Conservation (phyloP, 192 early-diverging fungal genomes). For the Mortierella antarctica region DNA sequence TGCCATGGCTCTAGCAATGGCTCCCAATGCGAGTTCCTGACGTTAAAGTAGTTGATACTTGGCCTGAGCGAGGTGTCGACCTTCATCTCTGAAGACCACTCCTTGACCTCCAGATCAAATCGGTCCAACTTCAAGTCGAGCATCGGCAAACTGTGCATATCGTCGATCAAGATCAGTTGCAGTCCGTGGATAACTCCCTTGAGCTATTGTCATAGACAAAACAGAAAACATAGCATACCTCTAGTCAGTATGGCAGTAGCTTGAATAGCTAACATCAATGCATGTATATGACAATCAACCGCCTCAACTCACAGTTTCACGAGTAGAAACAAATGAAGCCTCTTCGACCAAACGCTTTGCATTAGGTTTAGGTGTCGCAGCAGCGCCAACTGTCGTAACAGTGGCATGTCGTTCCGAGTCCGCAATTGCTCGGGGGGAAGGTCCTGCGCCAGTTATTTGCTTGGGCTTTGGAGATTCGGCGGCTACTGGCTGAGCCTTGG, state of each 20-base stretch:
- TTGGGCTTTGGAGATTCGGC: slow-evolving; percentile 14
- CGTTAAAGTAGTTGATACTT: slow-evolving; percentile 94
- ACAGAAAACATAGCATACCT: not conserved
- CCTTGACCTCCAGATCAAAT: slow-evolving; percentile 79
- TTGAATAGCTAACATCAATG: not conserved
- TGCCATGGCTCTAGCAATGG: slow-evolving; percentile 94
- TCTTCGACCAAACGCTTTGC: slow-evolving; percentile 34
- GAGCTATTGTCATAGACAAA: slow-evolving; percentile 47
- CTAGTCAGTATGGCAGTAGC: not conserved
- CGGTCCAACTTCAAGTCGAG: slow-evolving; percentile 86
- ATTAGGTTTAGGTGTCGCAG: slow-evolving; percentile 6
- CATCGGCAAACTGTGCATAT: slow-evolving; percentile 94
- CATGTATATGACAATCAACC: not conserved
- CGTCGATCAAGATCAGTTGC: slow-evolving; percentile 89
- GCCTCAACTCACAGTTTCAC: slow-evolving; percentile 61
- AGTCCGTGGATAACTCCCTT: slow-evolving; percentile 74
- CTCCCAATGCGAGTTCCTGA: slow-evolving; percentile 99
- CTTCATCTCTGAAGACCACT: slow-evolving; percentile 83
- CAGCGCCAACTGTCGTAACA: slow-evolving; percentile 3
- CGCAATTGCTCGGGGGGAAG: slow-evolving; percentile 19
- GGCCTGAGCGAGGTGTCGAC: slow-evolving; percentile 77
- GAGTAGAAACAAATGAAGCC: slow-evolving; percentile 56
- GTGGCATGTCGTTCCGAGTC: slow-evolving; percentile 8
- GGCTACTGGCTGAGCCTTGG: slow-evolving; percentile 34
- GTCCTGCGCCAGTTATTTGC: not conserved